Evolutionary conservation across 805 yeast species (phyloP).

Genomic region (Starmerella roubikii): DNA sequence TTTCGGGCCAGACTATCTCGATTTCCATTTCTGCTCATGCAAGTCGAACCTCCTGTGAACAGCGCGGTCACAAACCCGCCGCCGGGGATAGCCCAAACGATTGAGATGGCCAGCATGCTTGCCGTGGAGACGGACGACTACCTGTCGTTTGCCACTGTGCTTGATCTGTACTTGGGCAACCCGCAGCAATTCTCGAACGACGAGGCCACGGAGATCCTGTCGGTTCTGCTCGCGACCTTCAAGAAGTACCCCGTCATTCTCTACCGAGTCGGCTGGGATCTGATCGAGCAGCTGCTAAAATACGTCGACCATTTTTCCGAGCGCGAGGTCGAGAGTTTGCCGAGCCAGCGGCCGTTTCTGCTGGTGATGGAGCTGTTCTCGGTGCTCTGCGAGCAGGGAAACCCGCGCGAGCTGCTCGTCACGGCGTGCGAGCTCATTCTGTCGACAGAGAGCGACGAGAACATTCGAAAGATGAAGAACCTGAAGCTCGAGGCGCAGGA

Average conservation of each 20-base stretch:
- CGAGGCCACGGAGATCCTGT: constrained; percentile 30
- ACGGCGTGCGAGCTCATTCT: constrained; percentile 52
- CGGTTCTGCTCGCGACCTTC: constrained; percentile 30
- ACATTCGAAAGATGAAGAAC: constrained; percentile 16
- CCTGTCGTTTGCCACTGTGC: constrained; percentile 55
- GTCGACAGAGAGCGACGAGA: constrained; percentile 10
- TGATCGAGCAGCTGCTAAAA: constrained; percentile 54
- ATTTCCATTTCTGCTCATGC: too few species aligned
- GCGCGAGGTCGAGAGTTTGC: constrained; percentile 16
- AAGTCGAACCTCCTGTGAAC: too few species aligned
- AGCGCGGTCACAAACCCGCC: background rate
- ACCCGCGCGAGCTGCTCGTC: constrained; percentile 66
- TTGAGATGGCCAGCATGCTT: constrained; percentile 9
- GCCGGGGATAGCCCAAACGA: constrained; percentile 12
- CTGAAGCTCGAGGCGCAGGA: constrained; percentile 24
- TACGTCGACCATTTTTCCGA: constrained; percentile 29
- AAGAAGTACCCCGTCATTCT: constrained; percentile 36
- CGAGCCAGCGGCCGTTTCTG: constrained; percentile 28
- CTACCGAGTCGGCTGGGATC: constrained; percentile 77
- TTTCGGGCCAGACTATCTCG: too few species aligned
- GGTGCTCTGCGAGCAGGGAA: constrained; percentile 52
- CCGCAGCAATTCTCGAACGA: constrained; percentile 34
- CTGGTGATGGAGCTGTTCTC: constrained; percentile 36
- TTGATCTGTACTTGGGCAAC: constrained; percentile 47
- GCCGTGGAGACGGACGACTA: constrained; percentile 40